Evolutionary conservation across 1,139 yeast genomes (phyloP), one percentile per base, ranked within the genome.

Genomic region (Hansenula sp.): DNA sequence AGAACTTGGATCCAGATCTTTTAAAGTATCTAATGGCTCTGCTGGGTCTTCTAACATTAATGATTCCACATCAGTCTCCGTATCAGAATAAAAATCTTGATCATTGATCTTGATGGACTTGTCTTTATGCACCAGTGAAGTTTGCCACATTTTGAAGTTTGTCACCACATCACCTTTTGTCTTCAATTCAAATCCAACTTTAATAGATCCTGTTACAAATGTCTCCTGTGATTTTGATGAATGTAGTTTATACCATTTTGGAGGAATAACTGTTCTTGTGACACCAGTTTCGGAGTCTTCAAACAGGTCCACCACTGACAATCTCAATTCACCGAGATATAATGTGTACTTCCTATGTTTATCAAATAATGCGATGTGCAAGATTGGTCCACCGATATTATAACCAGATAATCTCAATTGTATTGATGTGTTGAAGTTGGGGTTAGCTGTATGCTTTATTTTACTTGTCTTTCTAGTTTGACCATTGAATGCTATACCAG

Each of bases 131-230:
- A 52, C 37, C 1, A 50, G 18, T 16, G 48, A 41, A 1, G 44
- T 27, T 18, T 44, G 44, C 60, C 61, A 56, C 9, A 22, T 30
- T 11, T 33, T 35, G 34, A 47, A 51, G 3, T 42, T 38, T 21
- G 47, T 44, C n/a, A 40, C 41, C 6, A 48, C 42, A 31, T 45
- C 51, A 32, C 36, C 47, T 53, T 62, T 51, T 9, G 66, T 57
- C n/a, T 61, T 55, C 37, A 79, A 55, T 40, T 73, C 73, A 47
- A 81, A 74, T 24, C 73, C 69, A n/a, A 79, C 51, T 32, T 69
- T 63, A 5, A 82, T 47, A 0, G 80, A 72, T 0, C 89, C 89
- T 0, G 82, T 74, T 11, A 79, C 77, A 54, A 67, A 77, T 10
- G 74, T 62, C 34, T 71, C 73, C 44, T 71, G 63, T 3, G 64